Conservation (phyloP, 2,329 filamentous ascomycete species). For the Stachybotrys elegans region DNA sequence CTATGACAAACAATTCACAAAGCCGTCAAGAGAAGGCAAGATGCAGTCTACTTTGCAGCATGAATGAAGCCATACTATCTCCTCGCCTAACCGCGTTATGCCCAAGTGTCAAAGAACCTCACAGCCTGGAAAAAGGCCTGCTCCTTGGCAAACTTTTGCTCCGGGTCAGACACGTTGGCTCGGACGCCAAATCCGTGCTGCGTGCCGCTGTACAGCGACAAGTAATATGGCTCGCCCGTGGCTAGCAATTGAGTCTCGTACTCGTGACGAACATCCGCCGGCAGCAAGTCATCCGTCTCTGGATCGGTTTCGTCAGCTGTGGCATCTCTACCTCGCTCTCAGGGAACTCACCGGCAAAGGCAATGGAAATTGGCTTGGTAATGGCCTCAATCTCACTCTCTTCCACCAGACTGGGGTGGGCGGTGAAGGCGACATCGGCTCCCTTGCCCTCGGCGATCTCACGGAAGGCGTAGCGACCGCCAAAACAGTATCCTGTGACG, state of each 20-base stretch:
- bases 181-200: slow-evolving; percentile 67
- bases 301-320: slow-evolving; percentile 3
- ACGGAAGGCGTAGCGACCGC: slow-evolving; percentile 50
- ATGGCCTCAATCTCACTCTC: slow-evolving; percentile 50
- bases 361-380: slow-evolving; percentile 47
- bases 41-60: no score
- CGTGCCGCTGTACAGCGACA: slow-evolving; percentile 61
- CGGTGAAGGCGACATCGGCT: slow-evolving; percentile 52
- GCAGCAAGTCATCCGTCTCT: slow-evolving; percentile 51
- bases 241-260: slow-evolving; percentile 50
- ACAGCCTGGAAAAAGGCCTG: slow-evolving; percentile 69
- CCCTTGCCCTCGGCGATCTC: slow-evolving; percentile 43
- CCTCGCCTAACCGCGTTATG: not conserved
- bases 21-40: no score
- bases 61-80: no score
- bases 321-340: not conserved
- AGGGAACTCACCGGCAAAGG: slow-evolving; percentile 44
- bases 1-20: no score
- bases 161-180: slow-evolving; percentile 45
- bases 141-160: slow-evolving; percentile 65
- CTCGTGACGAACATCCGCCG: slow-evolving; percentile 41
- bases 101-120: slow-evolving; percentile 60
- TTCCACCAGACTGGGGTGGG: slow-evolving; percentile 55
- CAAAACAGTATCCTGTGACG: slow-evolving; percentile 56
- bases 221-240: slow-evolving; percentile 51